Conservation (phyloP, 2,329 filamentous ascomycete species). For the Trichoderma sp. region DNA sequence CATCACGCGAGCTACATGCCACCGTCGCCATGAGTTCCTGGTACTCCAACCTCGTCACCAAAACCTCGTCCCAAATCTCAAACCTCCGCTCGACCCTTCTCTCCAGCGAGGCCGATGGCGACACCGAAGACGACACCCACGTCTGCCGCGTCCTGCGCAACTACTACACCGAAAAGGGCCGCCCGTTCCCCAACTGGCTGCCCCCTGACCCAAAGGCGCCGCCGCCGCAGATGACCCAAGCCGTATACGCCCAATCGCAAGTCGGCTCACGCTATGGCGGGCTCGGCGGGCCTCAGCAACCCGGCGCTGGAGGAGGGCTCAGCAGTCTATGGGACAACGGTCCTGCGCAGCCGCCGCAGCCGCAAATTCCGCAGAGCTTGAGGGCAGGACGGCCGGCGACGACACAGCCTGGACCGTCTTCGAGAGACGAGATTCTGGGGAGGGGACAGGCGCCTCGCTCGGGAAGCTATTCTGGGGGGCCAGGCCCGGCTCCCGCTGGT, state of each 20-base stretch:
- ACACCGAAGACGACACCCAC: conserved; percentile 86
- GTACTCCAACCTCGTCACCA: conserved; percentile 70
- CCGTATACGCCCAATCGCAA: conserved; percentile 51
- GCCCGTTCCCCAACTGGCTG: conserved; percentile 79
- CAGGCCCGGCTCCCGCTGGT: conserved; percentile 29
- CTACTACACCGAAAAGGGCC: conserved; percentile 88
- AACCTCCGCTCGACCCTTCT: conserved; percentile 68
- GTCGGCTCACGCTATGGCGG: conserved; percentile 55
- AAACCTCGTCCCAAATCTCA: conserved; percentile 62
- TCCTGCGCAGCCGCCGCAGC: conserved; percentile 32
- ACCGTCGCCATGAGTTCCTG: conserved; percentile 66
- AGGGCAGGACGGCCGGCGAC: conserved; percentile 40
- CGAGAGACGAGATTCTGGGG: conserved; percentile 41
- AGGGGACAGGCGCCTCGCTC: conserved; percentile 61
- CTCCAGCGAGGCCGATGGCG: conserved; percentile 62
- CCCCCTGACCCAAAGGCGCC: conserved; percentile 78
- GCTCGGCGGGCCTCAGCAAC: conserved; percentile 23
- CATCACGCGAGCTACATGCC: not conserved
- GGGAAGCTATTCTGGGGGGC: conserved; percentile 68
- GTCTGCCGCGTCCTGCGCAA: conserved; percentile 88
- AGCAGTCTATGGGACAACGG: conserved; percentile 59
- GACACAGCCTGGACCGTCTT: conserved; percentile 20
- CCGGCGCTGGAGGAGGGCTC: conserved; percentile 38
- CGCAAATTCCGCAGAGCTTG: conserved; percentile 42
- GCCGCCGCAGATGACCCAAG: conserved; percentile 53